Percentiles rank a stretch among this genome's conserved stretches.
These are phyloP conservation scores for Penicillium ochrochloron DNA, from an alignment of 495 filamentous ascomycete species.

Conservation along the genomic window DNA sequence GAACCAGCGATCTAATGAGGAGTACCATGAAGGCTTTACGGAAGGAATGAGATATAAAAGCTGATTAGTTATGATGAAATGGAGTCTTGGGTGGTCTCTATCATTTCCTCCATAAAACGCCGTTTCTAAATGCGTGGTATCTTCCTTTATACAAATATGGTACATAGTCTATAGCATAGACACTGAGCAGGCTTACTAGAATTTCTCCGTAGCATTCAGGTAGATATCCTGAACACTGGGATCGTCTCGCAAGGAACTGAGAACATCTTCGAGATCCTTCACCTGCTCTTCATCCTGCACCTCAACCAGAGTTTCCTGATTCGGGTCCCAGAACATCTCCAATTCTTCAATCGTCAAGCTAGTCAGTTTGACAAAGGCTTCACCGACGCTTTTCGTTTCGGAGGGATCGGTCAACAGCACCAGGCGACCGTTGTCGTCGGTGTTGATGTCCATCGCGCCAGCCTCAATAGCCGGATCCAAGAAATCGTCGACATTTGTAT, in stretches of 20 bases:
- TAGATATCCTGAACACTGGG: slow-evolving; percentile 72
- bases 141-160: slow-evolving; percentile 24
- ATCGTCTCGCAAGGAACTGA: slow-evolving; percentile 55
- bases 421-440: slow-evolving; percentile 70
- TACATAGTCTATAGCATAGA: slow-evolving; percentile 21
- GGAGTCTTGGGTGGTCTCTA: neutral
- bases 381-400: slow-evolving; percentile 65
- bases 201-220: slow-evolving; percentile 54
- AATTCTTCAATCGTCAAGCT: slow-evolving; percentile 67
- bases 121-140: slow-evolving; percentile 26
- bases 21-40: slow-evolving; percentile 79
- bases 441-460: slow-evolving; percentile 79
- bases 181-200: slow-evolving; percentile 20
- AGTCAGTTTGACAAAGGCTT: slow-evolving; percentile 60
- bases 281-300: slow-evolving; percentile 56
- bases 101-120: slow-evolving; percentile 16
- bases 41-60: slow-evolving; percentile 35
- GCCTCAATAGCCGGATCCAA: slow-evolving; percentile 86
- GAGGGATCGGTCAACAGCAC: slow-evolving; percentile 76
- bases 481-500: slow-evolving; percentile 69
- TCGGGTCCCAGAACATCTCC: slow-evolving; percentile 86
- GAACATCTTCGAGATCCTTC: slow-evolving; percentile 54
- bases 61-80: neutral
- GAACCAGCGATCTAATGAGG: slow-evolving; percentile 75
- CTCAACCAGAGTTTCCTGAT: slow-evolving; percentile 72